phyloP scores from a whole-genome alignment of 2,329 filamentous ascomycete genomes.

The Exophiala phaeomuriformis region DNA sequence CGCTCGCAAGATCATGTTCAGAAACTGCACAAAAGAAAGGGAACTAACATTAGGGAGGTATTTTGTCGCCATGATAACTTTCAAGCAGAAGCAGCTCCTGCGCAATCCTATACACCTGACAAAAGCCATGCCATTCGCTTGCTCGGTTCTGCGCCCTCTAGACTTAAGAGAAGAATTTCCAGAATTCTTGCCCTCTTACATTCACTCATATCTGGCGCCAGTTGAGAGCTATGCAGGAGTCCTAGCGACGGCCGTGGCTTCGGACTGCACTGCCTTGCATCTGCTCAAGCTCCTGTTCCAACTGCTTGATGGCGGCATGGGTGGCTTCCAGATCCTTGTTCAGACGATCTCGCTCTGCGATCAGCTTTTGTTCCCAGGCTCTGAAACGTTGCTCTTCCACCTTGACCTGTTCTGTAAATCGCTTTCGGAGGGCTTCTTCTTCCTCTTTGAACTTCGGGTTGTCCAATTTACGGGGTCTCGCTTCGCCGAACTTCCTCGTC shows the following conservation, averaged over 20 bases:
- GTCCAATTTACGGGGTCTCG: conserved; percentile 91
- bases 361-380: conserved; percentile 99
- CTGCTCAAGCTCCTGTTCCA: conserved; percentile 81
- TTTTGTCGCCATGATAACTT: conserved; percentile 18
- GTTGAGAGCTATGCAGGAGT: not conserved
- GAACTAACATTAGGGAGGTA: conserved; percentile 23
- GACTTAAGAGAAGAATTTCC: conserved; percentile 14
- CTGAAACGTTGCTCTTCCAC: conserved; percentile 98
- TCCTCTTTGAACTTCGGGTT: conserved; percentile 99
- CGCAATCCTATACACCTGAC: conserved; percentile 8
- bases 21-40: not conserved
- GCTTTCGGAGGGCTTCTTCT: conserved; percentile 94
- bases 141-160: not conserved
- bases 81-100: not conserved
- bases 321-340: conserved; percentile 99
- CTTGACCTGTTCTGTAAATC: conserved; percentile 99
- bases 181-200: conserved; percentile 9
- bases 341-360: conserved; percentile 93
- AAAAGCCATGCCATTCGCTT: conserved; percentile 4
- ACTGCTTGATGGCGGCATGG: conserved; percentile 62
- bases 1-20: not conserved
- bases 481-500: conserved; percentile 98
- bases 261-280: conserved; percentile 87
- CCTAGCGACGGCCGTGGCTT: conserved; percentile 84
- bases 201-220: not conserved